Conservation (phyloP, 768 basidiomycete species). For the Suillus fuscotomentosus region DNA sequence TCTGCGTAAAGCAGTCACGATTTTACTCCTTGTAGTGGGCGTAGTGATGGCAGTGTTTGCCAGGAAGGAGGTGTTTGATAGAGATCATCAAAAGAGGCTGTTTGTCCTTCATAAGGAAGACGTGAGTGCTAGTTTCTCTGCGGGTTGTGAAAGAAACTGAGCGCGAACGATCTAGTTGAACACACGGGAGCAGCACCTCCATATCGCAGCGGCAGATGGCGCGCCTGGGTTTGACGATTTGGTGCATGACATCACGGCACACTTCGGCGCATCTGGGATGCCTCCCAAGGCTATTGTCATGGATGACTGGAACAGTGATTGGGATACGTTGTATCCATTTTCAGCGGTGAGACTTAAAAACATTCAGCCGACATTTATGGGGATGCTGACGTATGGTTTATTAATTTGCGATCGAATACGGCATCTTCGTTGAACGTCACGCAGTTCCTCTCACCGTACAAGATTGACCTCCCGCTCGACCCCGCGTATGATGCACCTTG, state of each 20-base stretch:
- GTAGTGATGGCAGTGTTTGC: slow-evolving; percentile 61
- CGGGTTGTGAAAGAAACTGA: background rate
- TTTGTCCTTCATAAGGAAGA: slow-evolving; percentile 87
- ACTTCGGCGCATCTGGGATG: slow-evolving; percentile 51
- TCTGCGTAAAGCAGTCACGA: slow-evolving; percentile 40
- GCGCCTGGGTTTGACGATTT: slow-evolving; percentile 73
- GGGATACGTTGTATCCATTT: slow-evolving; percentile 86
- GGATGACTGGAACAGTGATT: slow-evolving; percentile 80
- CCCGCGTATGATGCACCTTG: slow-evolving; percentile 51
- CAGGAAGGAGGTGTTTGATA: slow-evolving; percentile 66
- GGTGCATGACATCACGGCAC: slow-evolving; percentile 54
- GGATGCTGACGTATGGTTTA: slow-evolving; percentile 2
- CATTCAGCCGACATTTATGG: background rate
- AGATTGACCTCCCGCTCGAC: slow-evolving; percentile 60
- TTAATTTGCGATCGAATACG: background rate
- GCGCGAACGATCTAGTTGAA: slow-evolving; percentile 50
- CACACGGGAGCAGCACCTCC: slow-evolving; percentile 68
- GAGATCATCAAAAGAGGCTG: slow-evolving; percentile 82
- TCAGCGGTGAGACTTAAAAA: slow-evolving; percentile 51
- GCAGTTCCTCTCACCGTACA: slow-evolving; percentile 84
- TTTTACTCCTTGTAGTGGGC: slow-evolving; percentile 46
- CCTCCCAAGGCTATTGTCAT: slow-evolving; percentile 51
- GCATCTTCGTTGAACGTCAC: background rate
- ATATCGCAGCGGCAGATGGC: slow-evolving; percentile 80
- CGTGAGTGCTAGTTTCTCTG: slow-evolving; percentile 41